Evolutionary conservation across 148 eudicot species (phyloP).

Genomic region (Cornus controversa): DNA sequence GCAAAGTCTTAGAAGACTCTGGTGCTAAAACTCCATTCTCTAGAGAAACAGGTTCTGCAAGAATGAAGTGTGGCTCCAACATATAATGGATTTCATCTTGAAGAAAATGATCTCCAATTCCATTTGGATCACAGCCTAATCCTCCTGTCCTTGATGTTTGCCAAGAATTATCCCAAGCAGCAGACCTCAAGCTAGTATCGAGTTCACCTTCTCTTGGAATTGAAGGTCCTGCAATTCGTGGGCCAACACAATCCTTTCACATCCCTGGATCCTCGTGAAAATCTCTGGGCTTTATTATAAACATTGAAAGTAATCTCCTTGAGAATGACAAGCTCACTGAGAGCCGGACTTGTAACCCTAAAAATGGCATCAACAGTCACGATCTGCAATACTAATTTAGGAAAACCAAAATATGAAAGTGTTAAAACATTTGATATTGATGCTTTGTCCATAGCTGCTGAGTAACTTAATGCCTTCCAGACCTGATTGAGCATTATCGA

Average conservation of each 20-base stretch:
- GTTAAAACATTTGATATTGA: slow-evolving; percentile 74
- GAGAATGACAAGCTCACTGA: slow-evolving; percentile 68
- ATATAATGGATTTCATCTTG: slow-evolving; percentile 74
- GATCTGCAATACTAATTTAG: slow-evolving; percentile 84
- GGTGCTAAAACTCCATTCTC: slow-evolving; percentile 62
- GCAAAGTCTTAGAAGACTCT: slow-evolving; percentile 51
- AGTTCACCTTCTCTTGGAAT: slow-evolving; percentile 70
- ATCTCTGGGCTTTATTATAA: slow-evolving; percentile 89
- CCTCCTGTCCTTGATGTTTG: slow-evolving; percentile 78
- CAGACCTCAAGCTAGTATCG: slow-evolving; percentile 67
- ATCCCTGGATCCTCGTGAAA: slow-evolving; percentile 73
- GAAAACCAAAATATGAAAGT: slow-evolving; percentile 85
- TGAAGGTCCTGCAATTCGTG: slow-evolving; percentile 65
- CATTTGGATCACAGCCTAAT: slow-evolving; percentile 59
- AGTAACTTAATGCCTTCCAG: slow-evolving; percentile 77
- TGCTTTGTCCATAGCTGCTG: slow-evolving; percentile 83
- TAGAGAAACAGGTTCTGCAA: slow-evolving; percentile 91
- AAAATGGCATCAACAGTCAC: slow-evolving; percentile 87
- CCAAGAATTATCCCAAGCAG: slow-evolving; percentile 88
- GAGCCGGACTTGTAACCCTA: slow-evolving; percentile 80
- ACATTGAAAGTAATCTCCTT: slow-evolving; percentile 97
- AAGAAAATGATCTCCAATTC: slow-evolving; percentile 50
- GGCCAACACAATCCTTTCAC: slow-evolving; percentile 88
- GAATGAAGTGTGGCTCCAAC: slow-evolving; percentile 95
- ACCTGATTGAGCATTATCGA: slow-evolving; percentile 71